Evolutionary conservation across 306 rosid genomes (phyloP).

Genomic region (Ochetophila trinervis): DNA sequence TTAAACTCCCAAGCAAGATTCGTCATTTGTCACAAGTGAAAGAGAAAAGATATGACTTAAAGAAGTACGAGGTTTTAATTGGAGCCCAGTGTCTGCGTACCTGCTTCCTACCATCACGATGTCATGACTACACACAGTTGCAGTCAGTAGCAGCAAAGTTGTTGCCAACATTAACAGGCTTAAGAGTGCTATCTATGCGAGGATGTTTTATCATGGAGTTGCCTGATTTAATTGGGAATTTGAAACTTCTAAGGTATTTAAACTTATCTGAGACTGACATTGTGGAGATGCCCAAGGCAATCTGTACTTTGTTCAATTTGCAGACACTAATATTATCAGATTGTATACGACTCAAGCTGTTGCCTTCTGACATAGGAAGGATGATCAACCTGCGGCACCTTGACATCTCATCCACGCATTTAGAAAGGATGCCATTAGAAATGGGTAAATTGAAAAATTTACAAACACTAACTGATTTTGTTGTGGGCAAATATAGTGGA

Average conservation of each 20-base stretch:
- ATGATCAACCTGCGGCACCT: slow-evolving; percentile 7
- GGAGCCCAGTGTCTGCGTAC: background rate
- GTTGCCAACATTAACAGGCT: background rate
- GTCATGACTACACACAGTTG: background rate
- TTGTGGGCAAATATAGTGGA: background rate
- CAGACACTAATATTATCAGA: slow-evolving; percentile 5
- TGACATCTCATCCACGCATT: background rate
- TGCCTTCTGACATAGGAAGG: slow-evolving; percentile 9
- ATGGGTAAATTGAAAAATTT: slow-evolving; percentile 13
- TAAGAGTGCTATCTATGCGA: slow-evolving; percentile 1
- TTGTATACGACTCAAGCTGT: background rate
- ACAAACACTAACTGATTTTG: background rate
- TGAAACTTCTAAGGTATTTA: background rate
- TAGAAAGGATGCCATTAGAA: background rate
- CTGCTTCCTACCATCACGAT: background rate
- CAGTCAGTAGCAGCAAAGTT: too few relatives aligned
- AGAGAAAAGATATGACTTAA: background rate
- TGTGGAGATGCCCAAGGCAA: background rate
- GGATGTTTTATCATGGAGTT: background rate
- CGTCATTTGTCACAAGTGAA: background rate
- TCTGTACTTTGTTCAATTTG: slow-evolving; percentile 16
- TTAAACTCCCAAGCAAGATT: background rate
- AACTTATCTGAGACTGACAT: slow-evolving; percentile 8
- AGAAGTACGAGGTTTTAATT: background rate
- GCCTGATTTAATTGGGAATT: background rate